Evolutionary conservation across 768 basidiomycete genomes (phyloP).

Genomic region (Tylopilus subfusipes): DNA sequence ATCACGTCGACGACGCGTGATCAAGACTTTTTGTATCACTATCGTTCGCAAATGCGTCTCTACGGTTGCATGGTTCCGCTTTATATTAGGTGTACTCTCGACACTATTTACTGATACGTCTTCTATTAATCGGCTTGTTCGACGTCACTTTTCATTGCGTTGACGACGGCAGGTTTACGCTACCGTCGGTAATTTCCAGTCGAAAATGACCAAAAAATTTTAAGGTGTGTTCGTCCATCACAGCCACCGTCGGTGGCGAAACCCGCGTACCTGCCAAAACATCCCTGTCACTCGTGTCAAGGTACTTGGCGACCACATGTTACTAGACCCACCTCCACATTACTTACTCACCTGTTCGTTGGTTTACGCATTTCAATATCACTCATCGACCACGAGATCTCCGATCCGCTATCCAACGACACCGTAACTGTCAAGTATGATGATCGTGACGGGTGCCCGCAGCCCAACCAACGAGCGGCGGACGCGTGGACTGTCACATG

Average conservation of each 20-base stretch:
- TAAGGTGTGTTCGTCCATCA: conserved; percentile 28
- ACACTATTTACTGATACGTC: conserved; percentile 33
- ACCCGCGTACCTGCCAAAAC: conserved; percentile 9
- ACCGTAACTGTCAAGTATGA: background rate
- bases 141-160: conserved; percentile 16
- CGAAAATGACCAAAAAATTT: conserved; percentile 23
- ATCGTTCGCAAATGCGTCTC: conserved; percentile 24
- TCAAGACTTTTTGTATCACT: conserved; percentile 32
- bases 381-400: conserved; percentile 15
- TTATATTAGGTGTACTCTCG: conserved; percentile 34
- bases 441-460: conserved; percentile 13
- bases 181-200: conserved; percentile 24
- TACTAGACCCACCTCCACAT: background rate
- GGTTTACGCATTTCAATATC: conserved; percentile 28
- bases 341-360: conserved; percentile 11
- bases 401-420: conserved; percentile 14
- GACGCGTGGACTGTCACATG: conserved; percentile 13
- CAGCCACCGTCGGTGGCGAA: conserved; percentile 30
- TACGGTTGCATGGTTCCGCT: conserved; percentile 22
- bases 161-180: conserved; percentile 22
- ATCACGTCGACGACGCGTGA: conserved; percentile 24
- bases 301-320: conserved; percentile 11
- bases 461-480: conserved; percentile 21
- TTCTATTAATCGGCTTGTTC: conserved; percentile 26
- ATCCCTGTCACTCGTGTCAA: conserved; percentile 13